phyloP scores from a whole-genome alignment of 768 basidiomycete genomes.

The Termitomyces sp. region DNA sequence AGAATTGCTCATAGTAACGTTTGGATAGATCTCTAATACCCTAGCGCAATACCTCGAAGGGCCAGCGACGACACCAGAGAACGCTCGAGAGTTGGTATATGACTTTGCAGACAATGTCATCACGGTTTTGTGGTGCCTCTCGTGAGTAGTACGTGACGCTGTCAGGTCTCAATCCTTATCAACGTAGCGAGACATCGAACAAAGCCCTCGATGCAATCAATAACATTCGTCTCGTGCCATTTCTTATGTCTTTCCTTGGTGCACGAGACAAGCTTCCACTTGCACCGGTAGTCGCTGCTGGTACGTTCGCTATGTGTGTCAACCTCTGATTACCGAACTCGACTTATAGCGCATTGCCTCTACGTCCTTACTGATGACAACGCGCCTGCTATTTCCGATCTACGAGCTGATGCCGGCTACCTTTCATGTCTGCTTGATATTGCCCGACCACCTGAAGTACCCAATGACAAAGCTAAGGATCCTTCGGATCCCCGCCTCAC shows the following conservation, averaged over 20 bases:
- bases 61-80: constrained; percentile 60
- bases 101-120: constrained; percentile 91
- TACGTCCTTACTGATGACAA: constrained; percentile 95
- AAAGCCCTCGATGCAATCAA: constrained; percentile 89
- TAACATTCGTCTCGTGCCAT: constrained; percentile 68
- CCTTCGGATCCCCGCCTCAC: constrained; percentile 39
- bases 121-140: constrained; percentile 90
- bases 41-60: constrained; percentile 61
- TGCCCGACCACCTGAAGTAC: constrained; percentile 30
- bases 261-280: constrained; percentile 64
- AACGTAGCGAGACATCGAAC: constrained; percentile 79
- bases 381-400: constrained; percentile 57
- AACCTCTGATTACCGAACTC: not conserved
- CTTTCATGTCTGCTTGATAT: constrained; percentile 62
- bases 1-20: not conserved
- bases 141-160: constrained; percentile 48
- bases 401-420: constrained; percentile 56
- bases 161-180: constrained; percentile 15
- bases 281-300: constrained; percentile 73
- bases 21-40: constrained; percentile 60
- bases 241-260: constrained; percentile 86
- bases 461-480: constrained; percentile 36
- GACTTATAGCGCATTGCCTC: constrained; percentile 70
- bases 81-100: constrained; percentile 70
- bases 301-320: constrained; percentile 31